Base-by-base conservation (phyloP, 192 early-diverging fungal genomes). In the Entophlyctis helioformis region DNA sequence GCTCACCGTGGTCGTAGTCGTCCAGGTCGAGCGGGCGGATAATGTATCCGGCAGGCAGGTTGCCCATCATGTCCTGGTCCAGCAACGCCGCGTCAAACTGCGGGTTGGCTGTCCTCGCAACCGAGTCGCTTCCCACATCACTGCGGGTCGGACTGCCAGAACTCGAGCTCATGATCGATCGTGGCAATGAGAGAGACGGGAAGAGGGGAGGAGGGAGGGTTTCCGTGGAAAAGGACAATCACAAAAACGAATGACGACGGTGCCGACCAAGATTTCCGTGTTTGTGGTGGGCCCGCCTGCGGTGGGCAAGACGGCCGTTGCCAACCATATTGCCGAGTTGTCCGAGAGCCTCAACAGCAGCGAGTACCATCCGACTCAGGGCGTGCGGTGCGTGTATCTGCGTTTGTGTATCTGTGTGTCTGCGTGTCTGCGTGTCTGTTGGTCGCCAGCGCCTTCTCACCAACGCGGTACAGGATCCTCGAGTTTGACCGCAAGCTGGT, bases 1-100 rank as follows among this genome's bases (percentile, higher is more conserved):
- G 63, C 93, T n/a, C n/a, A n/a, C n/a, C 84, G 57, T 87, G 89
- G 57, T 80, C 69, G 57, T 78, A 90, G 63, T 96, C 92, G 11
- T 70, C 63, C 29, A 67, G 56, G 45, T 71, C 71, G 16, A 96
- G 72, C 0, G 92, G 88, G 5, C 92, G 69, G 16, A 93, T 56
- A 5, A 66, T 44, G 60, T 87, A 86, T 34, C 79, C 84, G n/a
- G n/a, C n/a, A n/a, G n/a, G n/a, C n/a, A n/a, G n/a, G n/a, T n/a
- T n/a, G n/a, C n/a, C n/a, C n/a, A n/a, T n/a, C n/a, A n/a, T n/a
- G n/a, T n/a, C n/a, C n/a, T n/a, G n/a, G n/a, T n/a, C n/a, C n/a
- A n/a, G n/a, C n/a, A n/a, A n/a, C n/a, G n/a, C n/a, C n/a, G n/a
- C n/a, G n/a, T n/a, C n/a, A n/a, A n/a, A n/a, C n/a, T n/a, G n/a